Percentiles rank a stretch among this genome's conserved stretches.
These are phyloP conservation scores for Leccinellum luteum DNA, from an alignment of 768 basidiomycete species.

Conservation along the genomic window DNA sequence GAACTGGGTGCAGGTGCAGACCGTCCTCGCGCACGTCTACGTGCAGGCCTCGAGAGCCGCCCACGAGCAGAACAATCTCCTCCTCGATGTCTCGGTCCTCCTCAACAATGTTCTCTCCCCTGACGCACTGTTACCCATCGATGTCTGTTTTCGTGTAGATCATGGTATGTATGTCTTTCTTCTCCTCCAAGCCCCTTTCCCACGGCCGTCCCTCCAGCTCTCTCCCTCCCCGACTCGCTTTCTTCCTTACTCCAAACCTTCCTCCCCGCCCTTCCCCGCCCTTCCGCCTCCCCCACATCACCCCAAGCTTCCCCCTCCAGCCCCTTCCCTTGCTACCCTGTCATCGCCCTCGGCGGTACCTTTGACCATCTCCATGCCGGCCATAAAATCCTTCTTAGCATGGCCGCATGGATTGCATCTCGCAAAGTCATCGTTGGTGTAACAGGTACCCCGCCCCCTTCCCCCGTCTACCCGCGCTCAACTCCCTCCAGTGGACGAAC, in stretches of 20 bases:
- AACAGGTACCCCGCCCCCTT: conserved; percentile 51
- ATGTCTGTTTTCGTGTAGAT: conserved; percentile 41
- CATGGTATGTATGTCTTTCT: conserved; percentile 39
- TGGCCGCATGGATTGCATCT: conserved; percentile 80
- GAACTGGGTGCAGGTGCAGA: conserved; percentile 68
- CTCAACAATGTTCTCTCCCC: conserved; percentile 55
- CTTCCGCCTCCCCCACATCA: not conserved
- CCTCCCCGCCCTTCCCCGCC: conserved; percentile 10
- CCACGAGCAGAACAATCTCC: conserved; percentile 60
- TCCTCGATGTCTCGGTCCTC: conserved; percentile 77
- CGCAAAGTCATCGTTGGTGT: conserved; percentile 88
- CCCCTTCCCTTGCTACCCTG: conserved; percentile 43
- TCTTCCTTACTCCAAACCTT: conserved; percentile 33
- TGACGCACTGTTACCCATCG: conserved; percentile 36
- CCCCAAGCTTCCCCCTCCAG: not conserved
- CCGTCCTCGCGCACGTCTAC: conserved; percentile 79
- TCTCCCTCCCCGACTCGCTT: conserved; percentile 44
- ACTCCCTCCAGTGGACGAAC: conserved; percentile 53
- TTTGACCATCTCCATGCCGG: conserved; percentile 98
- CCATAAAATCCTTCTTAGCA: conserved; percentile 94
- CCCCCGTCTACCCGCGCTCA: conserved; percentile 9
- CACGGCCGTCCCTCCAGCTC: conserved; percentile 14
- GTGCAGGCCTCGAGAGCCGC: conserved; percentile 80
- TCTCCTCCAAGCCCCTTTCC: not conserved
- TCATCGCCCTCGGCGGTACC: conserved; percentile 90